A percentile compares a stretch with the other conserved stretches of the same genome.
These are phyloP conservation scores for Posidonia oceanica DNA, from an alignment of 116 monocot species.

Conservation along the genomic window DNA sequence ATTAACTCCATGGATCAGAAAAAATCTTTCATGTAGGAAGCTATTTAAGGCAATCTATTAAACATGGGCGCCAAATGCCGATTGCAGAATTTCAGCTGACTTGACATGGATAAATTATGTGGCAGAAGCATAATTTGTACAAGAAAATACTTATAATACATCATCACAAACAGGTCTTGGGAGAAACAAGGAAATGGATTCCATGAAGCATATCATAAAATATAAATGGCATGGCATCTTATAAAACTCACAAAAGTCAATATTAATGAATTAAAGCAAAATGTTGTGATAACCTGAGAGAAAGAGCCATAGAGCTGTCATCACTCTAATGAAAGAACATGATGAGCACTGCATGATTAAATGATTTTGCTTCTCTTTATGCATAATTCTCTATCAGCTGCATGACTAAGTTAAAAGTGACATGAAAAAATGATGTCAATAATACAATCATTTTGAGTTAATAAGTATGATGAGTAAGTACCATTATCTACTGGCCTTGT, in stretches of 20 bases:
- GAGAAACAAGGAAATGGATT: neutral
- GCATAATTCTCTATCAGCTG: no score
- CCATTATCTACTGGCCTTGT: conserved; percentile 6
- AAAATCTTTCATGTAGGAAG: no score
- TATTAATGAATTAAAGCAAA: neutral
- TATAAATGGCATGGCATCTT: neutral
- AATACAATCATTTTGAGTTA: neutral
- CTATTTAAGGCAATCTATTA: no score
- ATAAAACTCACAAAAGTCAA: neutral
- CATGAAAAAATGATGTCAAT: neutral
- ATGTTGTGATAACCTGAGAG: neutral
- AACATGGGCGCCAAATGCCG: no score
- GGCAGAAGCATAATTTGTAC: no score
- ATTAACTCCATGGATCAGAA: no score
- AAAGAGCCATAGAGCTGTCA: neutral
- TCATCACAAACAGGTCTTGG: neutral
- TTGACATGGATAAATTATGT: no score
- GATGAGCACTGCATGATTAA: no score
- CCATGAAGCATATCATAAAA: neutral
- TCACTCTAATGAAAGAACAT: no score
- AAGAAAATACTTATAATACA: neutral
- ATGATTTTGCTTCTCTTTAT: no score
- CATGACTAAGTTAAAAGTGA: no score
- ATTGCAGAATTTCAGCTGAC: no score
- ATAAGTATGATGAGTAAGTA: neutral